Percentiles rank a stretch among this genome's conserved stretches.
These are phyloP conservation scores for Lyophyllum semitale DNA, from an alignment of 768 basidiomycete genomes.

Conservation along the genomic window DNA sequence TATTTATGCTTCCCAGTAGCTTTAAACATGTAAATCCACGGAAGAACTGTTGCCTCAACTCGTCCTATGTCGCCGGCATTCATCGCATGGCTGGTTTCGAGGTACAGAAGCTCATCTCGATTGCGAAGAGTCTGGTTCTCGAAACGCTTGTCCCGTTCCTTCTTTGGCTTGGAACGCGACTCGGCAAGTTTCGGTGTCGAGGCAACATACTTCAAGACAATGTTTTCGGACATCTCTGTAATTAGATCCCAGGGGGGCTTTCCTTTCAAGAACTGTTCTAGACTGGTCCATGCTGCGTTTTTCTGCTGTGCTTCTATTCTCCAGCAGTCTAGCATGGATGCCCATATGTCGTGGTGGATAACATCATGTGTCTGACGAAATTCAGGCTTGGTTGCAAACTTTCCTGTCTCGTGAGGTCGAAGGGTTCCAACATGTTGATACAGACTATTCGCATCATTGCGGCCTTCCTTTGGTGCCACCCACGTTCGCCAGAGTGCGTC, in stretches of 20 bases:
- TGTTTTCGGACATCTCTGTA: slow-evolving; percentile 8
- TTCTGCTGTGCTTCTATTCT: slow-evolving; percentile 16
- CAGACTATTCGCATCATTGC: slow-evolving; percentile 5
- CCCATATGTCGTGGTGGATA: slow-evolving; percentile 19
- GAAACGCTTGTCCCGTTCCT: no score
- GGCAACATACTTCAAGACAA: slow-evolving; percentile 17
- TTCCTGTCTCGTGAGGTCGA: slow-evolving; percentile 26
- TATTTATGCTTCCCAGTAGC: slow-evolving; percentile 31
- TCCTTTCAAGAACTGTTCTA: slow-evolving; percentile 20
- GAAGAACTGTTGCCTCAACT: slow-evolving; percentile 24
- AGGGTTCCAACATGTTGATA: slow-evolving; percentile 13
- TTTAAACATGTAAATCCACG: slow-evolving; percentile 31
- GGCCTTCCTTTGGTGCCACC: slow-evolving; percentile 8
- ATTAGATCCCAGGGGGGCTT: slow-evolving; percentile 24
- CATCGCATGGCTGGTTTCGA: slow-evolving; percentile 28
- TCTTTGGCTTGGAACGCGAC: no score
- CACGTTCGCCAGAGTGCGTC: slow-evolving; percentile 11
- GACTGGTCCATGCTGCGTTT: background rate
- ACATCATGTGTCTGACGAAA: slow-evolving; percentile 32
- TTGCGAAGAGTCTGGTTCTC: no score
- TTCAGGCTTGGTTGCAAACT: slow-evolving; percentile 22
- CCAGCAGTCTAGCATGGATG: slow-evolving; percentile 24
- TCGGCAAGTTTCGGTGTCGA: no score
- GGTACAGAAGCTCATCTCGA: no score
- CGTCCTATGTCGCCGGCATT: slow-evolving; percentile 32